Evolutionary conservation across 2,329 filamentous ascomycete genomes (phyloP).

Genomic region (Beauveria pseudobassiana): DNA sequence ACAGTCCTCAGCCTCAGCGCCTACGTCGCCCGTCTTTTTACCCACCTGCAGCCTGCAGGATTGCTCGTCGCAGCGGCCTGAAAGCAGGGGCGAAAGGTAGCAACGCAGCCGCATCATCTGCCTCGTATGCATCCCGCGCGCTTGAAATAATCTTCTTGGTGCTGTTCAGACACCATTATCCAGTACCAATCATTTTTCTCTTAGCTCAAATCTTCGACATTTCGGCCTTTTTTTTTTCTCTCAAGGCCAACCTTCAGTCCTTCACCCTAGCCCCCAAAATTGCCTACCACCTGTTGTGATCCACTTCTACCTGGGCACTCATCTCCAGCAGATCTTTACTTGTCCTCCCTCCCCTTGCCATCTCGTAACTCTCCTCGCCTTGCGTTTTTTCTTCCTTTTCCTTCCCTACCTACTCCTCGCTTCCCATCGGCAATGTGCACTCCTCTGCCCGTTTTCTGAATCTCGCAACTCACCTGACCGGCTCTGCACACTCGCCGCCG

Average conservation of each 20-base stretch:
- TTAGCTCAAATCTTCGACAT: neutral
- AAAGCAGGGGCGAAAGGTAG: neutral
- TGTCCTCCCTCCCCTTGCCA: slow-evolving; percentile 11
- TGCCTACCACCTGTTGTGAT: slow-evolving; percentile 6
- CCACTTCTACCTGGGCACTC: slow-evolving; percentile 11
- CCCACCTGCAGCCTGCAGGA: neutral
- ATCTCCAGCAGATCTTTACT: slow-evolving; percentile 14
- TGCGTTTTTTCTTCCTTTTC: neutral
- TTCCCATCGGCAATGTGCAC: slow-evolving; percentile 8
- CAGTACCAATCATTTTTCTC: neutral
- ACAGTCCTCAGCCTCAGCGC: neutral
- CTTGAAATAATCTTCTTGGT: neutral
- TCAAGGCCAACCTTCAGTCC: neutral
- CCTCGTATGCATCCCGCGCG: neutral
- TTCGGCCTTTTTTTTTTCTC: neutral
- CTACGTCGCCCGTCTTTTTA: neutral
- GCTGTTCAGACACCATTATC: neutral
- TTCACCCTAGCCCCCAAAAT: slow-evolving; percentile 2
- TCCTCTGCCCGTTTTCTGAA: neutral
- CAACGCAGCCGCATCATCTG: neutral
- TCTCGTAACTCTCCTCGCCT: neutral
- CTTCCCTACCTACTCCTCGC: neutral
- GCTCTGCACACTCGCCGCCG: neutral
- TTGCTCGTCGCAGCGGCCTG: neutral
- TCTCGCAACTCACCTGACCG: neutral